Base-by-base conservation (phyloP, 2,329 filamentous ascomycete genomes). In the Blastomyces parvus region DNA sequence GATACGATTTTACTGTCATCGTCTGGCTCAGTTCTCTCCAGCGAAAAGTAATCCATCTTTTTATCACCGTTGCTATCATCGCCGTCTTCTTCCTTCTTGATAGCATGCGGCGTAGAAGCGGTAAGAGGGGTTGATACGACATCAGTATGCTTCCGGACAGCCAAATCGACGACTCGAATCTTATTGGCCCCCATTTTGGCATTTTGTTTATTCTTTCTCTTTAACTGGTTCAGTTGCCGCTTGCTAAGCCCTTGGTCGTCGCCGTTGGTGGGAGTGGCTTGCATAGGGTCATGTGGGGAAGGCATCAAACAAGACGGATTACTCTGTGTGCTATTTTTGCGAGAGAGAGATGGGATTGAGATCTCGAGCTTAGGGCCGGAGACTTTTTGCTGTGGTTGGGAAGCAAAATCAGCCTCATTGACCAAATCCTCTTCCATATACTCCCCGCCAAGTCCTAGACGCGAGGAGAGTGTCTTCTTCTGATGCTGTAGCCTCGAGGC, bases 1-100 rank as follows among this genome's bases (percentile, higher is more conserved):
- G 91, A 90, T 33, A 97, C 89, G 19, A 99, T 86, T 73, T 97
- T 97, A 5, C 87, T 86, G 58, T 96, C 90, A 72, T 99, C 94
- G 66, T 97, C 92, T 3, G 88, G 83, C 53, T 89, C 88, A 42
- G 84, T 80, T 60, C 91, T 85, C 22, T 97, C 93, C 19, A 97
- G 82, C 38, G 86, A 95, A 76, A 99, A 97, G 74, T 96, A 97
- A 69, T 99, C 94, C 25, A 84, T 80, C 69, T 86, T 80, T 69
- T 86, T 85, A 56, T 82, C 79, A 19, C 84, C 86, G 67, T 86
- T 87, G 67, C 80, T 79, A 56, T 83, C 81, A 42, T 79, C 76
- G 61, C 84, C 83, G 62, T 82, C 79, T 59, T 50, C 58, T 66
- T 86, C 84, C n/a, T 82, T 74, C 69, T 87, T 88, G 64, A 88